phyloP scores from a whole-genome alignment of 371 early-diverging fungal species.

The Syncephalis fuscata region DNA sequence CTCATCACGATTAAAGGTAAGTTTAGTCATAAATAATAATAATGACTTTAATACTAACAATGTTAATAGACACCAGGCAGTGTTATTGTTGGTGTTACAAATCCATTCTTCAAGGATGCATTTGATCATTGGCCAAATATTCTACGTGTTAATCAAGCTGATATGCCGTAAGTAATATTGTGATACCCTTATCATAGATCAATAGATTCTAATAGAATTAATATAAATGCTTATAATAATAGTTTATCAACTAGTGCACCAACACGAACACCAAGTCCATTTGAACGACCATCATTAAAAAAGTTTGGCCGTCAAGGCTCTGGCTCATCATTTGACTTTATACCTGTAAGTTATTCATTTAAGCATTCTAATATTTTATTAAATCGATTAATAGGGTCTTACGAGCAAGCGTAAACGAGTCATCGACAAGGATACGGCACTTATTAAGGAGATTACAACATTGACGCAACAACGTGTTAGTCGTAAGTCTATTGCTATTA shows the following conservation, averaged over 20 bases:
- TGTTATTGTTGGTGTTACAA: constrained; percentile 83
- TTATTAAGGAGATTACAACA: constrained; percentile 52
- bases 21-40: neutral
- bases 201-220: too few species aligned
- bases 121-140: constrained; percentile 84
- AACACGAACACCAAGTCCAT: too few species aligned
- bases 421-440: constrained; percentile 51
- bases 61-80: constrained; percentile 52
- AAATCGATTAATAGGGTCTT: constrained; percentile 21
- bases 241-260: too few species aligned
- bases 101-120: constrained; percentile 80
- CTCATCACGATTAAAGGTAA: constrained; percentile 36
- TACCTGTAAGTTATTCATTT: too few species aligned
- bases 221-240: too few species aligned
- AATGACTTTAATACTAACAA: neutral
- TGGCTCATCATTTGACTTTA: too few species aligned
- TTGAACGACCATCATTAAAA: too few species aligned
- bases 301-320: too few species aligned
- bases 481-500: constrained; percentile 13
- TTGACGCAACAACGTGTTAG: constrained; percentile 45
- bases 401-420: constrained; percentile 68
- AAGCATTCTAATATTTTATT: neutral
- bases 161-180: too few species aligned
- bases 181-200: too few species aligned
- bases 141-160: neutral